These are phyloP conservation scores for Clohesyomyces aquaticus DNA, from an alignment of 495 filamentous ascomycete genomes.

Conservation along the genomic window DNA sequence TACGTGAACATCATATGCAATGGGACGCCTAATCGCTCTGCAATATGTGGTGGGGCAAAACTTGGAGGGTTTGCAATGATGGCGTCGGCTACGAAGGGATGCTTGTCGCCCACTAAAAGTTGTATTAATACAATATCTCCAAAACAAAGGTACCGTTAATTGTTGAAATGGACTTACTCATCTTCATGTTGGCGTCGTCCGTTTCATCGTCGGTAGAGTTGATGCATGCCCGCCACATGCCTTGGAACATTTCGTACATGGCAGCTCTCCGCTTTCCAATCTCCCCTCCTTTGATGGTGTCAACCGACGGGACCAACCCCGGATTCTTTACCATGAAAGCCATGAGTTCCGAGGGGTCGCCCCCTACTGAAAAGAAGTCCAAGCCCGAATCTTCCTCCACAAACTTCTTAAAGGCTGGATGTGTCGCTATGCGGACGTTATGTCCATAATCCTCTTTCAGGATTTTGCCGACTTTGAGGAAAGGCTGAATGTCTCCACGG, in stretches of 20 bases:
- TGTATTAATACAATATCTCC: too few species aligned
- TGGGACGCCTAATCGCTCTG: slow-evolving; percentile 48
- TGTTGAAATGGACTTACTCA: slow-evolving; percentile 52
- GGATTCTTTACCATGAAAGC: slow-evolving; percentile 84
- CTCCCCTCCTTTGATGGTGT: slow-evolving; percentile 68
- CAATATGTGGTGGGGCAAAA: slow-evolving; percentile 49
- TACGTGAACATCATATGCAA: slow-evolving; percentile 51
- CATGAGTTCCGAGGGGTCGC: slow-evolving; percentile 75
- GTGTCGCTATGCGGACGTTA: slow-evolving; percentile 70
- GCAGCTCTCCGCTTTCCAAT: slow-evolving; percentile 61
- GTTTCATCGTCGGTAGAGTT: slow-evolving; percentile 55
- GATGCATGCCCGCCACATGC: slow-evolving; percentile 50
- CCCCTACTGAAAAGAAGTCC: slow-evolving; percentile 74
- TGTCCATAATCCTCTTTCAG: slow-evolving; percentile 70
- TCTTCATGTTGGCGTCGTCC: slow-evolving; percentile 55
- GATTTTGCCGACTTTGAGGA: slow-evolving; percentile 70
- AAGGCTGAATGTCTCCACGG: slow-evolving; percentile 77
- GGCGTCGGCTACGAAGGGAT: slow-evolving; percentile 48
- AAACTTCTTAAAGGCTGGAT: slow-evolving; percentile 68
- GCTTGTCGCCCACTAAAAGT: slow-evolving; percentile 38
- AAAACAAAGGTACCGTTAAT: too few species aligned
- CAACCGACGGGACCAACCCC: slow-evolving; percentile 66
- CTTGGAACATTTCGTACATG: slow-evolving; percentile 57
- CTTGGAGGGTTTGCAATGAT: slow-evolving; percentile 50
- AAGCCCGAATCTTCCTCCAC: slow-evolving; percentile 64